A percentile compares a stretch with the other conserved stretches of the same genome.
Conservation (phyloP, 2,329 filamentous ascomycete genomes). For the Seiridium cupressi region DNA sequence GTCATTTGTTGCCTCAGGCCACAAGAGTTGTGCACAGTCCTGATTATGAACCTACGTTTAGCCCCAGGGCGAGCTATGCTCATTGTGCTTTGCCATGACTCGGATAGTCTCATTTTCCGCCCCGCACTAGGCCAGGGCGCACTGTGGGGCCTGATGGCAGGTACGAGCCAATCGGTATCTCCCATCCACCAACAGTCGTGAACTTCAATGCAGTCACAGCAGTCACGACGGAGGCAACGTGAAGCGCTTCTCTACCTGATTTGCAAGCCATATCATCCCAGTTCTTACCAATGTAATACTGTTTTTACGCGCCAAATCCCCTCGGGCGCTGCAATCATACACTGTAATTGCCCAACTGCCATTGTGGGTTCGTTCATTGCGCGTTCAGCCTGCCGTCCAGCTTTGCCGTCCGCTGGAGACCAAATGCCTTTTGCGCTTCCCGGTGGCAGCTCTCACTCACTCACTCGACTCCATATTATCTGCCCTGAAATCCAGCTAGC, state of each 20-base stretch:
- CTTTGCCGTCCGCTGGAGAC: not conserved
- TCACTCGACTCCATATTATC: no score
- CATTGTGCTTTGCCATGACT: not conserved
- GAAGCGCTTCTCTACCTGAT: not conserved
- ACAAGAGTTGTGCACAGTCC: not conserved
- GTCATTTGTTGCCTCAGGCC: not conserved
- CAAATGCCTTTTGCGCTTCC: slow-evolving; percentile 10
- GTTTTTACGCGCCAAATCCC: not conserved
- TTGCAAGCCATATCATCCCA: not conserved
- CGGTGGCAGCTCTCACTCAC: not conserved
- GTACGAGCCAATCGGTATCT: not conserved
- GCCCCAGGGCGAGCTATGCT: not conserved
- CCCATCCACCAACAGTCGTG: slow-evolving; percentile 1
- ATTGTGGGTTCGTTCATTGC: not conserved
- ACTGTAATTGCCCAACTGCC: not conserved
- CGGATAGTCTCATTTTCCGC: not conserved
- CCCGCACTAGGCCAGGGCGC: not conserved
- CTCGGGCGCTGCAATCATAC: not conserved
- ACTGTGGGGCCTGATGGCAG: not conserved
- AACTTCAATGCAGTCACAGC: not conserved
- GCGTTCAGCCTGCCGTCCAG: slow-evolving; percentile 2
- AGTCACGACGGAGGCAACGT: not conserved
- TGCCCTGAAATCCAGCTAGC: not conserved
- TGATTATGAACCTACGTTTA: not conserved
- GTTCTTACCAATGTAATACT: not conserved